Conservation (phyloP, 257 asterid species). For the Striga asiatica region DNA sequence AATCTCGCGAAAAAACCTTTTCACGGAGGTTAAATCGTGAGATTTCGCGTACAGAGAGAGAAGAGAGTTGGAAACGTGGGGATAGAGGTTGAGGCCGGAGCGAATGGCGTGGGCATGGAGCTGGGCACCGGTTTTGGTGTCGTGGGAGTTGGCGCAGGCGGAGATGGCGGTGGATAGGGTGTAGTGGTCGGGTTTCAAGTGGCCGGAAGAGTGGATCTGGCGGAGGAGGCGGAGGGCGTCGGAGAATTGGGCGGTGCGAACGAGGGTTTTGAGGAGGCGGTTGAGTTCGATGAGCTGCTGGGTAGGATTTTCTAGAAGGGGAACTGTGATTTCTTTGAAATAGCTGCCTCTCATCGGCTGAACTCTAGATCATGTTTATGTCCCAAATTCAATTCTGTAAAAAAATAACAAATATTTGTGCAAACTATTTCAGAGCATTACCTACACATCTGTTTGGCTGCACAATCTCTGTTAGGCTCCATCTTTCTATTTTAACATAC, state of each 20-base stretch:
- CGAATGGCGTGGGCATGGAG: conserved; percentile 50
- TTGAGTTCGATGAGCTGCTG: conserved; percentile 49
- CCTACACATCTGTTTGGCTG: too few relatives aligned
- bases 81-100: conserved; percentile 36
- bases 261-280: conserved; percentile 35
- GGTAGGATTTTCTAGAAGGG: conserved; percentile 15
- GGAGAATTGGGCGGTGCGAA: conserved; percentile 26
- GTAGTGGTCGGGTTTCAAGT: conserved; percentile 59
- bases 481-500: too few relatives aligned
- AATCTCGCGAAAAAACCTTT: conserved; percentile 45
- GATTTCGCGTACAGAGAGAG: conserved; percentile 59
- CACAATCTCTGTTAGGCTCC: too few relatives aligned
- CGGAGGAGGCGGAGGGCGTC: conserved; percentile 44
- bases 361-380: too few relatives aligned
- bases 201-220: conserved; percentile 42
- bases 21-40: conserved; percentile 39
- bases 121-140: conserved; percentile 36
- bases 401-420: too few relatives aligned
- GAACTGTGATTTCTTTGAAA: conserved; percentile 12
- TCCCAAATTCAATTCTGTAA: too few relatives aligned
- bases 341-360: conserved; percentile 13
- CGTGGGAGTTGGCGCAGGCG: conserved; percentile 40
- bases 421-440: too few relatives aligned
- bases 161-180: conserved; percentile 64
- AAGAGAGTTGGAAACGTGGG: conserved; percentile 56